Conservation (phyloP, 192 early-diverging fungal genomes). For the Podila verticillata region DNA sequence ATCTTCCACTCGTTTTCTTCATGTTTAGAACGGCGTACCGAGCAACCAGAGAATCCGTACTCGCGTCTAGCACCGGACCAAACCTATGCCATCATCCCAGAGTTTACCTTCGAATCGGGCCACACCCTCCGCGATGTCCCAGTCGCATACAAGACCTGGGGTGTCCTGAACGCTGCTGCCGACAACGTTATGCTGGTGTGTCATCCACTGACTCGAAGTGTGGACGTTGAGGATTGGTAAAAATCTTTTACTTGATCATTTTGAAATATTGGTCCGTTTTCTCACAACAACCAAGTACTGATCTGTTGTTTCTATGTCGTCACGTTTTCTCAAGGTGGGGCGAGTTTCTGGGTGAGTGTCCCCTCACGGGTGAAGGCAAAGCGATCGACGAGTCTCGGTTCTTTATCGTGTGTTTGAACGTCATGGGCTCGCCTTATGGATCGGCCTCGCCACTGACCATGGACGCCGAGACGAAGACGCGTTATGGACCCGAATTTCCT, state of each 20-base stretch:
- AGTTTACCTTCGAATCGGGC: constrained; percentile 84
- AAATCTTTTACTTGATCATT: constrained; percentile 1
- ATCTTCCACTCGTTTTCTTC: too few relatives aligned
- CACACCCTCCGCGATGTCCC: constrained; percentile 77
- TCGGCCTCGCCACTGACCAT: constrained; percentile 89
- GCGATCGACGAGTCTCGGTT: constrained; percentile 93
- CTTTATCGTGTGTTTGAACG: constrained; percentile 97
- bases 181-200: constrained; percentile 97
- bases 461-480: constrained; percentile 77
- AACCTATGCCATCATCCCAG: constrained; percentile 71
- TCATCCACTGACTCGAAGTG: constrained; percentile 95
- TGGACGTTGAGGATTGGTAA: constrained; percentile 96
- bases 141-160: constrained; percentile 99
- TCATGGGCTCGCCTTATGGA: constrained; percentile 96
- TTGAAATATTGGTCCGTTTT: neutral
- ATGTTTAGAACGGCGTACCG: constrained; percentile 39
- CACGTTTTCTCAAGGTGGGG: constrained; percentile 79
- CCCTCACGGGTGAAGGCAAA: constrained; percentile 84
- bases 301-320: neutral
- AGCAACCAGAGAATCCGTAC: constrained; percentile 66
- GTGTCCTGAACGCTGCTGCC: constrained; percentile 77
- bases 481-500: constrained; percentile 95
- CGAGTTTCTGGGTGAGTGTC: constrained; percentile 19
- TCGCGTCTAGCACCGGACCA: constrained; percentile 73
- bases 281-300: neutral